Evolutionary conservation across 2,329 filamentous ascomycete species (phyloP).

Genomic region (Sporothrix sp.): DNA sequence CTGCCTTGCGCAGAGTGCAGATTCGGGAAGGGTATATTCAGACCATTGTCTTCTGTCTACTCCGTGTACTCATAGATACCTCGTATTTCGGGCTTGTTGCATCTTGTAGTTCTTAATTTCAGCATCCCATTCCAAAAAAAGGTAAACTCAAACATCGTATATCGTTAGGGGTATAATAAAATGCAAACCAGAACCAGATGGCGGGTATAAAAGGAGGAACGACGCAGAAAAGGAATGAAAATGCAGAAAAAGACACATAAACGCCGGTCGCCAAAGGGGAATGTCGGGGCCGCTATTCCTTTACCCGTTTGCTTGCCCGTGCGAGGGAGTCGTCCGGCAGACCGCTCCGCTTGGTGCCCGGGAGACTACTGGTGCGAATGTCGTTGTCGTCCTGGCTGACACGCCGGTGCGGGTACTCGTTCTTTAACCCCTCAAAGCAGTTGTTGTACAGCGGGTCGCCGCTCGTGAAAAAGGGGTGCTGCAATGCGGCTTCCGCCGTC

Average conservation of each 20-base stretch:
- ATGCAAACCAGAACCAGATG: background rate
- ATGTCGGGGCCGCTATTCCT: slow-evolving; percentile 36
- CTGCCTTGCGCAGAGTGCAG: too few relatives aligned
- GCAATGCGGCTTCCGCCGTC: slow-evolving; percentile 78
- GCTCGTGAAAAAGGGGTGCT: slow-evolving; percentile 78
- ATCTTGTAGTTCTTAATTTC: background rate
- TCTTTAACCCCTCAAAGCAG: slow-evolving; percentile 83
- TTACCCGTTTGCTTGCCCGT: slow-evolving; percentile 51
- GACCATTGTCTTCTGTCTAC: slow-evolving; percentile 1
- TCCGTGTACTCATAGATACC: slow-evolving; percentile 8
- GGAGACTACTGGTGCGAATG: slow-evolving; percentile 79
- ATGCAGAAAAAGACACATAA: too few relatives aligned
- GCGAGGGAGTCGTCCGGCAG: slow-evolving; percentile 71
- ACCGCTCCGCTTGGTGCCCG: slow-evolving; percentile 83
- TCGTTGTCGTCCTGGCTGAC: slow-evolving; percentile 95
- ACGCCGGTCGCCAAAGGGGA: too few relatives aligned
- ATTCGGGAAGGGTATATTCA: slow-evolving; percentile 5
- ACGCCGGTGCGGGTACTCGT: slow-evolving; percentile 79
- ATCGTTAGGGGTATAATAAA: background rate
- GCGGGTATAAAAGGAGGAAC: too few relatives aligned
- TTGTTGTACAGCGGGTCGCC: slow-evolving; percentile 66
- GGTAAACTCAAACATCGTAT: background rate
- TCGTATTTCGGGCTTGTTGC: slow-evolving; percentile 7
- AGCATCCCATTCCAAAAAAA: background rate
- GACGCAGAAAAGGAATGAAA: background rate